Base-by-base conservation (phyloP, 176 grass and related monocot genomes). In the Leersia perrieri region DNA sequence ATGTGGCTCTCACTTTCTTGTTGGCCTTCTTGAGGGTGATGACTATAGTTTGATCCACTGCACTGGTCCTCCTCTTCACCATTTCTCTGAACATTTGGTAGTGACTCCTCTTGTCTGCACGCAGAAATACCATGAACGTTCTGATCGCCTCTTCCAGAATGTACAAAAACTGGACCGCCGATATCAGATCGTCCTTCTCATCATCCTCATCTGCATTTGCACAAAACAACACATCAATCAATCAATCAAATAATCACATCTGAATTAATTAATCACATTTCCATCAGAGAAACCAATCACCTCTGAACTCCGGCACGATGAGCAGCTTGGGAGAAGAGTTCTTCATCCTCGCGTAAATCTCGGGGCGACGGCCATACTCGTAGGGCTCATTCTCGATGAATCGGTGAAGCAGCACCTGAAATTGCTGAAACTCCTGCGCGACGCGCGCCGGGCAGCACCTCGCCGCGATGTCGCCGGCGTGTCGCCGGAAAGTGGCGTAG, bases 371-470 rank as follows among this genome's bases (percentile, higher is more conserved):
- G 1, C 92, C 96, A 44, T 27, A 45, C 81, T 93, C 96, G 69
- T 88, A 99, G 0, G 92, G 90, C 87, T 99, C 96, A 58, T 90
- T 93, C 81, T 99, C 96, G n/a, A 95, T 77, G 87, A 99, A 99
- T 12, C 96, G 87, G 66, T 95, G 89, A 7, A 99, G 57, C 13
- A 99, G 75, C 63, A 99, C 92, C 88, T 95, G 88, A 26, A 95
- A 99, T 75, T 95, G 96, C 69, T 99, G 96, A 79, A 99, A 95
- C 80, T 99, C 90, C 85, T 99, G 88, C 9, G 92, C 96, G 7
- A 91, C 87, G 31, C 84, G 76, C 32, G 90, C 90, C 44, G 90
- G 80, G 78, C 87, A 99, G 85, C 83, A 95, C 33, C 81, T 67
- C 7, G 40, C 83, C 45, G 76, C 82, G 31, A 91, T 76, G 74